A percentile compares a stretch with the other conserved stretches of the same genome.
Evolutionary conservation across 2,329 filamentous ascomycete species (phyloP).

Genomic region (Fusarium sororula): DNA sequence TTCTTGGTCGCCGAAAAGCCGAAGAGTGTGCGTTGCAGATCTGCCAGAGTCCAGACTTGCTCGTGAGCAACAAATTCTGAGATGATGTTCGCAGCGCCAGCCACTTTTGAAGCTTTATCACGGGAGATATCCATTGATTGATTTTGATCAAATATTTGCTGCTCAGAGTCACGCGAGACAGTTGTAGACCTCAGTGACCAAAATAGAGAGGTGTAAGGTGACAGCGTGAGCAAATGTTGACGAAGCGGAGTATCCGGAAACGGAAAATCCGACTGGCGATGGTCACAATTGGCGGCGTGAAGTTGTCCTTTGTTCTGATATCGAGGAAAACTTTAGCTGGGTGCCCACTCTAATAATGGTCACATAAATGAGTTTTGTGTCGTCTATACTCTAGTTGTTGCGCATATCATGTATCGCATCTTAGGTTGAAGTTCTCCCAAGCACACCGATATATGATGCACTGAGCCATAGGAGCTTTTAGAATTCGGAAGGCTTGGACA

Average conservation of each 20-base stretch:
- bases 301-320: neutral
- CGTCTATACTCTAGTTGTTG: neutral
- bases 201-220: neutral
- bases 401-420: neutral
- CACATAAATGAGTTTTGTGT: neutral
- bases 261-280: slow-evolving; percentile 5
- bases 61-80: slow-evolving; percentile 29
- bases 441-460: neutral
- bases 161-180: neutral
- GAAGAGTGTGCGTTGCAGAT: slow-evolving; percentile 10
- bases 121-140: neutral
- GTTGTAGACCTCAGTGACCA: too few species aligned
- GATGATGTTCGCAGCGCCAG: slow-evolving; percentile 18
- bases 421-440: neutral
- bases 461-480: neutral
- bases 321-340: neutral
- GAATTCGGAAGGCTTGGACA: neutral
- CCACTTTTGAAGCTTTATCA: neutral
- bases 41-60: slow-evolving; percentile 4
- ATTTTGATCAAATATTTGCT: neutral
- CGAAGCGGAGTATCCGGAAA: slow-evolving; percentile 16
- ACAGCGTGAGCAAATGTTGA: neutral
- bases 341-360: neutral
- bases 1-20: neutral
- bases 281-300: neutral